Percentiles rank a stretch among this genome's conserved stretches.
phyloP scores from a whole-genome alignment of 2,329 filamentous ascomycete genomes.

The Echinosphaeria canescens region DNA sequence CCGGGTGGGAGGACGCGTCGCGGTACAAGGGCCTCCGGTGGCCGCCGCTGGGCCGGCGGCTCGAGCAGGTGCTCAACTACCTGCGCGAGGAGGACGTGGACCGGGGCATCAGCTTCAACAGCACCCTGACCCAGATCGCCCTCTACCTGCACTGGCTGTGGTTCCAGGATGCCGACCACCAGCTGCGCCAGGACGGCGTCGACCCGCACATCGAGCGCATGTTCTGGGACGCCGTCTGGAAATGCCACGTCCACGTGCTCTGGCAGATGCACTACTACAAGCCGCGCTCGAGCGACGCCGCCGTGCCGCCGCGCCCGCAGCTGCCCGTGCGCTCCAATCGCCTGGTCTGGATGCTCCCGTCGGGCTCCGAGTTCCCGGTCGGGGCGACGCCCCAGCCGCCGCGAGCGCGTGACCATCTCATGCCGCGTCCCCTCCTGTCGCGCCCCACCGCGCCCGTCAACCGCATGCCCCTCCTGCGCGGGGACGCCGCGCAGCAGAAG shows the following conservation, averaged over 20 bases:
- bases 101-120: constrained; percentile 16
- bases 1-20: constrained; percentile 5
- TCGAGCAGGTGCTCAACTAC: constrained; percentile 17
- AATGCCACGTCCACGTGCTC: constrained; percentile 12
- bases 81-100: constrained; percentile 24
- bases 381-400: constrained; percentile 12
- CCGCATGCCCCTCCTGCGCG: constrained; percentile 11
- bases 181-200: constrained; percentile 7
- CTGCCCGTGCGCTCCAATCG: constrained; percentile 9
- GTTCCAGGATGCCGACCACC: constrained; percentile 5
- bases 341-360: constrained; percentile 4
- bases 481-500: constrained; percentile 2
- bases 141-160: constrained; percentile 16
- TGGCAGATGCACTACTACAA: constrained; percentile 15
- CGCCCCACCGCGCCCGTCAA: constrained; percentile 8
- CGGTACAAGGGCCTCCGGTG: constrained; percentile 7
- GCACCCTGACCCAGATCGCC: constrained; percentile 13
- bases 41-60: constrained; percentile 11
- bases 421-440: constrained; percentile 9
- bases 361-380: constrained; percentile 1
- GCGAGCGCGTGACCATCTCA: constrained; percentile 9
- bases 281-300: constrained; percentile 8
- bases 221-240: constrained; percentile 10
- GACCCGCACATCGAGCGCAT: constrained; percentile 5
- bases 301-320: constrained; percentile 4